Evolutionary conservation across 1,284 basidiomycete genomes (phyloP), one percentile per base, ranked within the genome.

Genomic region (Leucocoprinus gongylophorus): DNA sequence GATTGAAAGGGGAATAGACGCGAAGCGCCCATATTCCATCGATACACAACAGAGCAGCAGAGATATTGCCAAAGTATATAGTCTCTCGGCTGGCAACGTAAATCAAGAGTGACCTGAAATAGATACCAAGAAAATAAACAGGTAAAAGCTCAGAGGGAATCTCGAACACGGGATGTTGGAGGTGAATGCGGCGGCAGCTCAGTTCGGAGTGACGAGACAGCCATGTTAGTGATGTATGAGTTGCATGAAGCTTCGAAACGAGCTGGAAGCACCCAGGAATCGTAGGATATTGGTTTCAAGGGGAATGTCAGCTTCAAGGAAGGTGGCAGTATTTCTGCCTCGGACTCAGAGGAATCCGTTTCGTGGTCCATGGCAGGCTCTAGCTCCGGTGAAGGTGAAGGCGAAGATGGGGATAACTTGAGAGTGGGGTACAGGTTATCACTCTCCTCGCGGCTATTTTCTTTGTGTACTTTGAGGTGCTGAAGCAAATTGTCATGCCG

Each of bases 401-500:
- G 54, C 13, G 55, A 50, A 10, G 44, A 48, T 32, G 51, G 54
- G 40, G 54, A 56, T n/a, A 44, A 39, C 29, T 47, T 46, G 48
- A 54, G 39, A 35, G 50, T 50, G 28, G 46, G 49, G 29, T 29
- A 32, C 48, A 39, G 45, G 47, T 48, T 44, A 45, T 39, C 45
- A 42, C 54, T 53, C 37, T 49, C 48, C 32, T 55, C 43, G 46
- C 17, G 28, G 20, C 45, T 32, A 39, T 42, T 46, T 46, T 58
- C 40, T 50, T 57, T 55, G 59, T 76, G 74, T n/a, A 76, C 74
- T 58, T 74, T 74, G 55, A 89, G 79, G 60, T 91, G 88, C 65
- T 89, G 86, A 15, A 84, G 77, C 21, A 92, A 76, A 66, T 93
- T 93, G 62, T 93, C 91, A 63, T 89, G 88, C 44, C 91, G 77